Evolutionary conservation across 257 asterid genomes (phyloP).

Genomic region (Solanum gracilifrons): DNA sequence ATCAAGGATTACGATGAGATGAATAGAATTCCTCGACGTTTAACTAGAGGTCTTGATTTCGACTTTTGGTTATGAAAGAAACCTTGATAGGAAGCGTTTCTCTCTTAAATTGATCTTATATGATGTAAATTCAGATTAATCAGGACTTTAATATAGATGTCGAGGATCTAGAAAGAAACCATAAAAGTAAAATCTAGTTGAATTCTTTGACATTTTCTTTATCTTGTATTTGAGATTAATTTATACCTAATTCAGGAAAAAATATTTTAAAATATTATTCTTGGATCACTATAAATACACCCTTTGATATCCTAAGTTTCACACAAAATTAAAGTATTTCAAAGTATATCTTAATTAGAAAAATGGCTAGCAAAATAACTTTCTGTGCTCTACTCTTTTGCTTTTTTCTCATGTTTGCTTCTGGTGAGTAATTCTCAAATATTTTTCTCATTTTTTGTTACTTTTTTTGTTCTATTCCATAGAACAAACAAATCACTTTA

Average conservation of each 20-base stretch:
- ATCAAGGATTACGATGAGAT: accelerated
- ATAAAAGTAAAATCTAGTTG: not conserved
- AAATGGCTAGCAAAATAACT: slow-evolving; percentile 8
- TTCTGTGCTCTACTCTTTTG: not conserved
- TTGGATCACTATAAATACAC: not conserved
- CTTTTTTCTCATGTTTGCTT: not conserved
- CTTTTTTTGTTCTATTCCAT: too few species aligned
- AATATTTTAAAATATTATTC: not conserved
- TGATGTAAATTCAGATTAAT: not conserved
- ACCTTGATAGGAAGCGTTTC: accelerated
- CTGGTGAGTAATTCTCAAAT: not conserved
- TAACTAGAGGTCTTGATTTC: accelerated
- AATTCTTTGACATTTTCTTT: not conserved
- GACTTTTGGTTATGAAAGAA: not conserved
- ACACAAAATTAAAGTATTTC: not conserved
- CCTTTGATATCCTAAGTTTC: not conserved
- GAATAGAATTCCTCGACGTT: accelerated
- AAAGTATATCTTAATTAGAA: not conserved
- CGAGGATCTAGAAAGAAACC: accelerated
- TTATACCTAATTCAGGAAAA: not conserved
- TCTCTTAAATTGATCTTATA: not conserved
- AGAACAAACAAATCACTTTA: too few species aligned
- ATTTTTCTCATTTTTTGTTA: too few species aligned
- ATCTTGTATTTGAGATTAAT: not conserved
- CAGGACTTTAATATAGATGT: accelerated